phyloP scores from a whole-genome alignment of 176 grass and related monocot genomes.

The Zoysia pacifica region DNA sequence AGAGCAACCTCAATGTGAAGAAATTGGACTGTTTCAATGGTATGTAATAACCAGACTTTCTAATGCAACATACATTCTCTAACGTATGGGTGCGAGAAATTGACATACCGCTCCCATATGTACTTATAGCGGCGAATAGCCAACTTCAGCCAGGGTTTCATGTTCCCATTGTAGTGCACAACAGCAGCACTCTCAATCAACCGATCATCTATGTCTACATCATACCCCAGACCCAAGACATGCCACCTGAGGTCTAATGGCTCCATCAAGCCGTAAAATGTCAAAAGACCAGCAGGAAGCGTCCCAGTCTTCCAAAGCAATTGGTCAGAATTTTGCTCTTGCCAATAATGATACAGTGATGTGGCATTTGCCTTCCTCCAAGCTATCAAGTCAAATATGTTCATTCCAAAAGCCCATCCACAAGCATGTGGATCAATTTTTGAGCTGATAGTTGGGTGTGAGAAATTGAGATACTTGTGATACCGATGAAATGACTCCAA shows the following conservation, averaged over 20 bases:
- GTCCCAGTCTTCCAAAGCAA: constrained; percentile 86
- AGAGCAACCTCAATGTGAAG: constrained; percentile 47
- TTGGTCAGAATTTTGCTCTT: constrained; percentile 78
- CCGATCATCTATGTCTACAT: constrained; percentile 87
- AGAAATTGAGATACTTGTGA: constrained; percentile 98
- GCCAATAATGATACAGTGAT: constrained; percentile 87
- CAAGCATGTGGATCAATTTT: constrained; percentile 94
- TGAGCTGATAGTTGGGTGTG: constrained; percentile 68
- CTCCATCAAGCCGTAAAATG: constrained; percentile 92
- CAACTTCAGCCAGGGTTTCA: constrained; percentile 97
- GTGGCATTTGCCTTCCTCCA: constrained; percentile 89
- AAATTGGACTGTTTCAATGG: constrained; percentile 51
- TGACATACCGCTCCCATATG: constrained; percentile 83
- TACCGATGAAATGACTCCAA: constrained; percentile 97
- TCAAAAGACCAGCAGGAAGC: constrained; percentile 81
- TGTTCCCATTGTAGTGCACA: constrained; percentile 91
- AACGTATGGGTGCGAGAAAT: constrained; percentile 61
- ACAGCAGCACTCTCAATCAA: constrained; percentile 97
- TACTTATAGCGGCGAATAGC: constrained; percentile 86
- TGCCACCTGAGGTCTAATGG: constrained; percentile 98
- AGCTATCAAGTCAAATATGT: constrained; percentile 94
- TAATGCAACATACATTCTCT: constrained; percentile 73
- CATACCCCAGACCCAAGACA: constrained; percentile 87
- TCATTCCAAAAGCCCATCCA: constrained; percentile 99
- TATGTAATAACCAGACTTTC: constrained; percentile 44